Evolutionary conservation across 2,329 filamentous ascomycete genomes (phyloP), one percentile per base, ranked within the genome.

Genomic region (Torrubiellomyces zombiae): DNA sequence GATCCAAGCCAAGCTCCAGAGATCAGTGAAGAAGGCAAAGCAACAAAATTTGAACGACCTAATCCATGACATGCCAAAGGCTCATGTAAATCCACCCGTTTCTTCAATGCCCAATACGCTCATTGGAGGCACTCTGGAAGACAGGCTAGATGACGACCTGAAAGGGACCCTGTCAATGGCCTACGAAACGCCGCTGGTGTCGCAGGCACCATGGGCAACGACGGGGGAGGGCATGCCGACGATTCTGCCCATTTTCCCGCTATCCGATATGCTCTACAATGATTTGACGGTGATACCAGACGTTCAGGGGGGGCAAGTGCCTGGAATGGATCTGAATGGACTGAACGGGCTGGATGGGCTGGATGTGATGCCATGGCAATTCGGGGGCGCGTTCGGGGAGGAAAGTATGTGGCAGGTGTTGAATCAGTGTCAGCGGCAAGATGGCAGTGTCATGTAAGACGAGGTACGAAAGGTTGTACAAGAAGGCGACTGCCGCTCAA

Each of bases 361-460:
- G 16, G 29, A 26, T 23, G 14, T 31, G 27, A 28, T 34, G 7
- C 14, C 31, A n/a, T 63, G 58, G 58, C 54, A 61, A 30, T 69
- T 69, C 44, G 63, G 58, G 14, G 64, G 64, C 2, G 61, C 58
- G 28, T 66, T 67, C 44, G 56, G 55, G 3, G 53, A 54, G 23
- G 63, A 67, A 35, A 67, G 61, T 21, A 55, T 69, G 28, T 68
- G 64, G 64, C 60, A 57, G 18, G 43, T 67, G 29, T 39, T 69
- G 36, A 69, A 69, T 37, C 58, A 56, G 33, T 56, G 57, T 33
- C 50, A 51, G 18, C 48, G 44, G 23, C 18, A 12, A 20, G 18
- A 28, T 12, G 22, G 17, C 11, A 16, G 18, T n/a, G n/a, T n/a
- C n/a, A n/a, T n/a, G n/a, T n/a, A n/a, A n/a, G n/a, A n/a, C n/a